phyloP scores from a whole-genome alignment of 805 yeast genomes.

The Saccharomyces mikatae region DNA sequence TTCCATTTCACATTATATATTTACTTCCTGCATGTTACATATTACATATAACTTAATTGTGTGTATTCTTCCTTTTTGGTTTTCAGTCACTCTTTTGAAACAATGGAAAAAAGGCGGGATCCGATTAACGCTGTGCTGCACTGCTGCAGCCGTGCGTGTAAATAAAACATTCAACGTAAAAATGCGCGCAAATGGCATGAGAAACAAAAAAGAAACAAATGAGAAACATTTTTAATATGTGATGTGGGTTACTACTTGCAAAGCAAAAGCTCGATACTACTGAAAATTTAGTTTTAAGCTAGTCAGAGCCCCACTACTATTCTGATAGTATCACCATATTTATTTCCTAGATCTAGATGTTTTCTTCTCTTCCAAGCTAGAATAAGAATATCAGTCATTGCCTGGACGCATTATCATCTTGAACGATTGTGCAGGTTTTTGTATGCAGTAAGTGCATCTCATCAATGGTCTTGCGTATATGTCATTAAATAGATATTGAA shows the following conservation, averaged over 20 bases:
- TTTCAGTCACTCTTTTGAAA: neutral
- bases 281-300: too few relatives aligned
- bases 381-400: neutral
- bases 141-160: neutral
- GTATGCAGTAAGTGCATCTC: neutral
- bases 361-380: neutral
- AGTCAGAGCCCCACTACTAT: too few relatives aligned
- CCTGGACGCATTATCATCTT: neutral
- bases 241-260: too few relatives aligned
- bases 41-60: neutral
- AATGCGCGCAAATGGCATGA: neutral
- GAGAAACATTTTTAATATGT: neutral
- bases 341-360: neutral
- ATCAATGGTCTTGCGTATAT: neutral
- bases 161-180: neutral
- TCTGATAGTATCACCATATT: too few relatives aligned
- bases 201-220: neutral
- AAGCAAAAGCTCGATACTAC: too few relatives aligned
- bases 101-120: neutral
- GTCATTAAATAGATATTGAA: neutral
- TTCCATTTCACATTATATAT: neutral
- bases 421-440: neutral
- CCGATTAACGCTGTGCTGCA: neutral
- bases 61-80: neutral
- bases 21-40: neutral